Conservation (phyloP, 768 basidiomycete genomes). For the Lenzites betulinus region DNA sequence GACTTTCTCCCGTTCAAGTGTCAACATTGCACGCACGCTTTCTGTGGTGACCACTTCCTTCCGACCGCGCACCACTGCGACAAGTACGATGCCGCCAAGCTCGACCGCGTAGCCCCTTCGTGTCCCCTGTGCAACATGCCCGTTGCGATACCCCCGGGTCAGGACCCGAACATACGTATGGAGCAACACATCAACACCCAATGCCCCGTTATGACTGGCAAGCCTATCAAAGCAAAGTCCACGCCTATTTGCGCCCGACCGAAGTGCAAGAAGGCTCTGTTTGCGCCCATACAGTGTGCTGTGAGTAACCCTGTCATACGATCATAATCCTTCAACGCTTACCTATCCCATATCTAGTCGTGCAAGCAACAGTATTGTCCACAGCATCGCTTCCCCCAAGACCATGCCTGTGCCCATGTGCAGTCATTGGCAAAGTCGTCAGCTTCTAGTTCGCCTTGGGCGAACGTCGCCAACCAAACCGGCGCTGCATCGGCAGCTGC, state of each 20-base stretch:
- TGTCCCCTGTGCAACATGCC: constrained; percentile 81
- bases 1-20: constrained; percentile 90
- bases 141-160: constrained; percentile 71
- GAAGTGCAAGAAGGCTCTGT: constrained; percentile 73
- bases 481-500: constrained; percentile 32
- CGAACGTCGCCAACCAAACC: constrained; percentile 22
- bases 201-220: constrained; percentile 72
- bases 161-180: constrained; percentile 83
- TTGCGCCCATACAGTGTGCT: constrained; percentile 71
- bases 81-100: constrained; percentile 68
- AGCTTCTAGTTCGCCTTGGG: constrained; percentile 19
- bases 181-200: constrained; percentile 68
- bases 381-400: constrained; percentile 74
- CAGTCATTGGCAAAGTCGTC: constrained; percentile 22
- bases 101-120: constrained; percentile 74
- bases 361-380: constrained; percentile 77
- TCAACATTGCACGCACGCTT: constrained; percentile 69
- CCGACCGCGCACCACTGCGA: constrained; percentile 67
- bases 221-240: constrained; percentile 42
- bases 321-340: background rate
- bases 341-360: constrained; percentile 42
- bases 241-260: constrained; percentile 59
- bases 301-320: constrained; percentile 48
- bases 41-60: constrained; percentile 80
- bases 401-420: constrained; percentile 57